Evolutionary conservation across 2,329 filamentous ascomycete species (phyloP).

Genomic region (Tricladium varicosporioides): DNA sequence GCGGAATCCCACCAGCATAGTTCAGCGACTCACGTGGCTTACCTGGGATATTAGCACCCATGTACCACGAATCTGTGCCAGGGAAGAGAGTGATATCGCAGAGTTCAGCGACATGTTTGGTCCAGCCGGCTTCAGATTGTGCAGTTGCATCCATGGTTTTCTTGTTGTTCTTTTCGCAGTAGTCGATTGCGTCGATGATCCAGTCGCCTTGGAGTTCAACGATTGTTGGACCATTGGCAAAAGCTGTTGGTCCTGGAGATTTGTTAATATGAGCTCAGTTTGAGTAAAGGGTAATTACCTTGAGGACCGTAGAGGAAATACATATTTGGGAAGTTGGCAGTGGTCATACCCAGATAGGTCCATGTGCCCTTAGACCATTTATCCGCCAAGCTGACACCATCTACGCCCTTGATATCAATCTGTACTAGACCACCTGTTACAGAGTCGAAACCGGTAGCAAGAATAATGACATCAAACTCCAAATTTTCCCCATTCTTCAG

Average conservation of each 20-base stretch:
- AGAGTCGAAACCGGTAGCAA: constrained; percentile 39
- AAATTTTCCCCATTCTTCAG: constrained; percentile 29
- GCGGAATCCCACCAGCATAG: constrained; percentile 7
- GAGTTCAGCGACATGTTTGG: constrained; percentile 29
- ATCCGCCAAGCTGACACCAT: constrained; percentile 33
- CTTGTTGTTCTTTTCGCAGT: constrained; percentile 31
- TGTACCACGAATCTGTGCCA: constrained; percentile 37
- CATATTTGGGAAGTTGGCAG: constrained; percentile 46
- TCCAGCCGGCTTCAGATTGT: constrained; percentile 33
- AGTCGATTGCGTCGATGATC: constrained; percentile 35
- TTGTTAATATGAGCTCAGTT: background rate
- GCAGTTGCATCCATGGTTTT: constrained; percentile 33
- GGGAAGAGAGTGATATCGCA: constrained; percentile 34
- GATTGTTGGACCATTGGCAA: constrained; percentile 40
- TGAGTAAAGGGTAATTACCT: constrained; percentile 10
- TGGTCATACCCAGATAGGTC: constrained; percentile 41
- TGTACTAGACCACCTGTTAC: constrained; percentile 34
- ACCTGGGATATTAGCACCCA: constrained; percentile 29
- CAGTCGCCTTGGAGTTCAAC: constrained; percentile 41
- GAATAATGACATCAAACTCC: constrained; percentile 34
- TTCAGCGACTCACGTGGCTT: constrained; percentile 6
- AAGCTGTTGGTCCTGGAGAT: constrained; percentile 31
- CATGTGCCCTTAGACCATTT: constrained; percentile 34
- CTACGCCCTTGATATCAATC: constrained; percentile 33
- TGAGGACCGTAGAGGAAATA: constrained; percentile 46